Percentiles rank a stretch among this genome's conserved stretches.
These are phyloP conservation scores for Amylostereum areolatum DNA, from an alignment of 1,284 basidiomycete genomes.

Conservation along the genomic window DNA sequence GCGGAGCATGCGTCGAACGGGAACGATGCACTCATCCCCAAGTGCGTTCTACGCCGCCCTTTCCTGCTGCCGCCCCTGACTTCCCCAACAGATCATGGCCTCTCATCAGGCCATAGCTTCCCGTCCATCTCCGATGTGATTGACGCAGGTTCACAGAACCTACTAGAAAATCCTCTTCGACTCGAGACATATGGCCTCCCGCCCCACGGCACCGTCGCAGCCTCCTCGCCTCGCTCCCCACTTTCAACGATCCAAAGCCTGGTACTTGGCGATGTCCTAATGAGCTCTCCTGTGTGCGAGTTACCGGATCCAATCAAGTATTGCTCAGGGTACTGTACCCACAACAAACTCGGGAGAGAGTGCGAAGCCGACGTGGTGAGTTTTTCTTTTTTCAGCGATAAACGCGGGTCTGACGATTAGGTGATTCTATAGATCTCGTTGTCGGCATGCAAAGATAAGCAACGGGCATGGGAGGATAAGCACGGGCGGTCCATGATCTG, in stretches of 20 bases:
- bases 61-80: no score
- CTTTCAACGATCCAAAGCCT: background rate
- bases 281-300: background rate
- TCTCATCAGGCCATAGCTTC: no score
- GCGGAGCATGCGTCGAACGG: conserved; percentile 32
- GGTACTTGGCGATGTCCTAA: background rate
- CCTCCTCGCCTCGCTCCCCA: background rate
- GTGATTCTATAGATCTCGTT: background rate
- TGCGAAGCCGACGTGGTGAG: background rate
- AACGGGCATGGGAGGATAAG: background rate
- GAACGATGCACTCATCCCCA: conserved; percentile 21
- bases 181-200: no score
- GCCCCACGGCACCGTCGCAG: no score
- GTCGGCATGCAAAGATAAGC: background rate
- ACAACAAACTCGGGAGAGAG: background rate
- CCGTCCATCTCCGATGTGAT: no score
- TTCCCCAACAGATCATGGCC: no score
- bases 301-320: background rate
- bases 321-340: background rate
- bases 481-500: conserved; percentile 1
- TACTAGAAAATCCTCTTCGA: no score
- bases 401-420: background rate
- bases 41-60: no score
- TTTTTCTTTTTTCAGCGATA: no score
- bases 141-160: no score